Evolutionary conservation across 495 filamentous ascomycete genomes (phyloP).

Genomic region (Aspergillus incahuasiensis): DNA sequence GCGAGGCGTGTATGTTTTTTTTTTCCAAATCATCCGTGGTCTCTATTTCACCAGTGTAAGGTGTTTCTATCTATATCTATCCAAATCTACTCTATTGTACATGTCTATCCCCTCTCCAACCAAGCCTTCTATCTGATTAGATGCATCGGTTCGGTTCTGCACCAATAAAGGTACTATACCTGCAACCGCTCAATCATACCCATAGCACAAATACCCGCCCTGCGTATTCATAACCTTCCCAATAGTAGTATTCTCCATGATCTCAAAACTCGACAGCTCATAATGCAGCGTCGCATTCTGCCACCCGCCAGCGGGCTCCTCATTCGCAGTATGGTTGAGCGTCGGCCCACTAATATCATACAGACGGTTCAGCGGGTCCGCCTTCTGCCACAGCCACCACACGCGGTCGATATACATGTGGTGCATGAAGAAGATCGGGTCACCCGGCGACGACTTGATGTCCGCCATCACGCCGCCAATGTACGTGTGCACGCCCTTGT

Average conservation of each 20-base stretch:
- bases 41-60: too few relatives aligned
- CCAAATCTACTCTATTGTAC: too few relatives aligned
- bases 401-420: constrained; percentile 47
- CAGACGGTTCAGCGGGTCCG: constrained; percentile 22
- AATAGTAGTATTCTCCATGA: constrained; percentile 15
- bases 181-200: constrained; percentile 25
- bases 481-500: constrained; percentile 18
- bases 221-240: constrained; percentile 35
- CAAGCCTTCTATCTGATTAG: too few relatives aligned
- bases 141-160: too few relatives aligned
- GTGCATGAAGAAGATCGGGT: constrained; percentile 52
- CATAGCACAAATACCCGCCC: constrained; percentile 32
- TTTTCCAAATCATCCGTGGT: too few relatives aligned
- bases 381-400: constrained; percentile 19
- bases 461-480: constrained; percentile 18
- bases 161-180: too few relatives aligned
- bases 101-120: too few relatives aligned
- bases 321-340: constrained; percentile 12
- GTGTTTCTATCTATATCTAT: too few relatives aligned
- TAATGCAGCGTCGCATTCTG: constrained; percentile 17
- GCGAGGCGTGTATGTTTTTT: too few relatives aligned
- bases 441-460: constrained; percentile 21
- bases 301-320: constrained; percentile 18
- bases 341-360: constrained; percentile 20
- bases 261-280: constrained; percentile 13